Conservation (phyloP, 2,329 filamentous ascomycete genomes). For the Fusarium sororula region DNA sequence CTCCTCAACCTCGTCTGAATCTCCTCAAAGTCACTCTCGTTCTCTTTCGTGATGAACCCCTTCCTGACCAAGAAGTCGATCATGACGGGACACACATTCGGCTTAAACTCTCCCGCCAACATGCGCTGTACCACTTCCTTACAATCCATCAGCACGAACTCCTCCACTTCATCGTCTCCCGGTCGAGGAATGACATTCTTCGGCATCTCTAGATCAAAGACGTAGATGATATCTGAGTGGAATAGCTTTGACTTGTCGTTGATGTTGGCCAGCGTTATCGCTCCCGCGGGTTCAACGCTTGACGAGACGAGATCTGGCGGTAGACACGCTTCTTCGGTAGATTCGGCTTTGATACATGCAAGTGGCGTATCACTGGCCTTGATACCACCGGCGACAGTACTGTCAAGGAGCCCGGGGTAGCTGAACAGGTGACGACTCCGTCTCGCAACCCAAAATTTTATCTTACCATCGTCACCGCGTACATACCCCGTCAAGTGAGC, state of each 20-base stretch:
- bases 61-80: constrained; percentile 85
- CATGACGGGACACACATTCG: constrained; percentile 80
- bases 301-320: constrained; percentile 40
- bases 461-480: constrained; percentile 47
- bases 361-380: constrained; percentile 72
- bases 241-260: constrained; percentile 41
- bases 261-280: constrained; percentile 49
- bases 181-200: constrained; percentile 69
- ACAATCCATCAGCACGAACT: constrained; percentile 75
- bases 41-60: constrained; percentile 76
- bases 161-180: constrained; percentile 80
- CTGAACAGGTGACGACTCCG: constrained; percentile 74
- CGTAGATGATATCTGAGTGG: constrained; percentile 63
- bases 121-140: constrained; percentile 68
- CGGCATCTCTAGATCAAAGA: constrained; percentile 78
- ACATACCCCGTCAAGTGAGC: constrained; percentile 73
- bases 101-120: constrained; percentile 78
- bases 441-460: constrained; percentile 78
- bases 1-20: constrained; percentile 62
- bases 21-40: constrained; percentile 76
- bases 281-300: constrained; percentile 42
- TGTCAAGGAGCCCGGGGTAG: constrained; percentile 79
- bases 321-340: constrained; percentile 73
- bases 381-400: constrained; percentile 82
- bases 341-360: constrained; percentile 76